Evolutionary conservation across 768 basidiomycete genomes (phyloP), one percentile per base, ranked within the genome.

Genomic region (Chiua virens): DNA sequence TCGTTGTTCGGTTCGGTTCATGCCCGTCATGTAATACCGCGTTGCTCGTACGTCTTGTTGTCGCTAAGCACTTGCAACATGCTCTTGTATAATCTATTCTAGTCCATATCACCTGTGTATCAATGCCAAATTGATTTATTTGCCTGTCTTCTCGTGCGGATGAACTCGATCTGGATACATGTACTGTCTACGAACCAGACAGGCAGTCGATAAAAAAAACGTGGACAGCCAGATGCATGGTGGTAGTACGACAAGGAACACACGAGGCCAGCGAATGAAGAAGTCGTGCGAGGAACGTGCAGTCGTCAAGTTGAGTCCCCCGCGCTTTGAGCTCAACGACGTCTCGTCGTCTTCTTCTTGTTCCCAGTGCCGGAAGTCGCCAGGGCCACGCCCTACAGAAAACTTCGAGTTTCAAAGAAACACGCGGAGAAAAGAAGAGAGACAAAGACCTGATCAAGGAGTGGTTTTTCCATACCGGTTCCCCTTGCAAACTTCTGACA

Each of bases 341-440:
- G 64, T 25, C 49, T 70, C 22, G 52, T 2, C 14, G 34, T 21
- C 35, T 52, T 70, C 46, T 59, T 67, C 55, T 62, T 68, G 49
- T 42, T 49, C 17, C 30, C 47, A 11, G 30, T 30, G 30, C 13
- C 13, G 30, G 30, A 30, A 17, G 39, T 23, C 8, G 21, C 40
- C 36, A 49, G 46, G 5, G 5, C 51, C 23, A 46, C 11, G 0
- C 38, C 42, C 51, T 55, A 40, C 49, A n/a, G 50, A 41, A 11
- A 3, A 11, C 3, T 11, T 10, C 27, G 10, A 30, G 30, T 30
- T 30, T 30, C 30, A 14, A 30, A 30, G 30, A 30, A 5, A 30
- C 30, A 30, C 30, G 30, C 27, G 13, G 3, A 14, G 30, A 30
- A 30, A 30, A 14, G 13, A 30, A 30, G 30, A 30, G 30, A 30